Conservation (phyloP, 306 rosid species). For the Carpinus fangiana region DNA sequence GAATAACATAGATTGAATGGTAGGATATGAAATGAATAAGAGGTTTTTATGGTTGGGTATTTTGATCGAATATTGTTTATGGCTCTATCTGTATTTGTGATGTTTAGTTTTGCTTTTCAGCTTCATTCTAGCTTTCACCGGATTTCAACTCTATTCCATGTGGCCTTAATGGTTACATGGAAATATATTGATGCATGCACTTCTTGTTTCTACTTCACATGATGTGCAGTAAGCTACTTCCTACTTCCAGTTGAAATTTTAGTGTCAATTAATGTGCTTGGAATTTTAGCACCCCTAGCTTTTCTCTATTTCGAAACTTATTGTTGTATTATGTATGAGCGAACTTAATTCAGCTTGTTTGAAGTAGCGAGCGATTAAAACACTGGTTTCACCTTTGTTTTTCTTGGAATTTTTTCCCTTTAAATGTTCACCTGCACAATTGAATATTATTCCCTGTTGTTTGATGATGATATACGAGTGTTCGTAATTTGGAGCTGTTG, state of each 20-base stretch:
- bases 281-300: no score
- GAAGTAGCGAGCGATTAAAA: not conserved
- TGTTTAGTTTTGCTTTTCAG: not conserved
- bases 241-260: not conserved
- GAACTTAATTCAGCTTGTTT: not conserved
- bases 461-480: not conserved
- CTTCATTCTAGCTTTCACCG: not conserved
- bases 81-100: not conserved
- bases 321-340: not conserved
- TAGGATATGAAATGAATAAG: not conserved
- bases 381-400: not conserved
- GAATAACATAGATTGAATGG: not conserved
- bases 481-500: not conserved
- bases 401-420: not conserved
- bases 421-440: not conserved
- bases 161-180: not conserved
- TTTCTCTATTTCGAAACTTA: no score
- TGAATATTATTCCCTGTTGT: not conserved
- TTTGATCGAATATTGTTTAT: not conserved
- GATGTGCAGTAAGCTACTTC: not conserved
- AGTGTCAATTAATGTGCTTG: no score
- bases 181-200: not conserved
- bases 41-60: not conserved
- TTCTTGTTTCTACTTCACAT: not conserved
- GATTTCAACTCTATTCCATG: no score